Evolutionary conservation across 2,329 filamentous ascomycete species (phyloP).

Genomic region (Fusarium cyanostomum): DNA sequence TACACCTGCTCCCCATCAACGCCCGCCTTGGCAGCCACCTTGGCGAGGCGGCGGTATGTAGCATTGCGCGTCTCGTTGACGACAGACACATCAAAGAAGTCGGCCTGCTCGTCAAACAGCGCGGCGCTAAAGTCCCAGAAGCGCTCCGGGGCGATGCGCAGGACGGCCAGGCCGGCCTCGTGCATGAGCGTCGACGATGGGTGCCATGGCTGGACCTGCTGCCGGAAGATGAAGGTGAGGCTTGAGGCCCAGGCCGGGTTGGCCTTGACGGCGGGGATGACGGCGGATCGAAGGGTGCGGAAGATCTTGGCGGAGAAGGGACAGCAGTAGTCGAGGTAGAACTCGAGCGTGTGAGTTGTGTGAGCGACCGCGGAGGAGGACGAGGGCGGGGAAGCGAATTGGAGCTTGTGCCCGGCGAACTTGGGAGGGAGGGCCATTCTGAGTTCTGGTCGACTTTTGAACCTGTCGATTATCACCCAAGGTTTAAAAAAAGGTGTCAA

Average conservation of each 20-base stretch:
- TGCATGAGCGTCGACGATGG: slow-evolving; percentile 83
- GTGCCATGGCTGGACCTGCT: slow-evolving; percentile 96
- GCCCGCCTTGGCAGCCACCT: slow-evolving; percentile 74
- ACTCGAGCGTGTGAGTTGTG: slow-evolving; percentile 67
- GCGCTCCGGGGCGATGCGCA: slow-evolving; percentile 72
- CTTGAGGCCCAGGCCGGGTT: slow-evolving; percentile 65
- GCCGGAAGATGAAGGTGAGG: slow-evolving; percentile 84
- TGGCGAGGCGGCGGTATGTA: slow-evolving; percentile 82
- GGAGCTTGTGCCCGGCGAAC: slow-evolving; percentile 76
- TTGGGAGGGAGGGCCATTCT: slow-evolving; percentile 81
- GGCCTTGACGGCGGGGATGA: slow-evolving; percentile 71
- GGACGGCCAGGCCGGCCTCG: slow-evolving; percentile 85
- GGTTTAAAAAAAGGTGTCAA: neutral
- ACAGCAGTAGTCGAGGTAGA: slow-evolving; percentile 91
- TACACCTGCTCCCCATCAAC: slow-evolving; percentile 77
- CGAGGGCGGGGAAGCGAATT: slow-evolving; percentile 53
- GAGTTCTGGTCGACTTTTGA: neutral
- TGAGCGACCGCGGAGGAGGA: slow-evolving; percentile 51
- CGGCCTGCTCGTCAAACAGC: slow-evolving; percentile 72
- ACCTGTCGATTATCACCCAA: neutral
- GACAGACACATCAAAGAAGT: slow-evolving; percentile 86
- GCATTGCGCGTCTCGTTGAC: slow-evolving; percentile 85
- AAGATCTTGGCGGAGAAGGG: slow-evolving; percentile 77
- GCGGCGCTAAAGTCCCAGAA: slow-evolving; percentile 83
- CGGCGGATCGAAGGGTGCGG: slow-evolving; percentile 74